Base-by-base conservation (phyloP, 306 rosid species). In the Citrullus mucosospermus region DNA sequence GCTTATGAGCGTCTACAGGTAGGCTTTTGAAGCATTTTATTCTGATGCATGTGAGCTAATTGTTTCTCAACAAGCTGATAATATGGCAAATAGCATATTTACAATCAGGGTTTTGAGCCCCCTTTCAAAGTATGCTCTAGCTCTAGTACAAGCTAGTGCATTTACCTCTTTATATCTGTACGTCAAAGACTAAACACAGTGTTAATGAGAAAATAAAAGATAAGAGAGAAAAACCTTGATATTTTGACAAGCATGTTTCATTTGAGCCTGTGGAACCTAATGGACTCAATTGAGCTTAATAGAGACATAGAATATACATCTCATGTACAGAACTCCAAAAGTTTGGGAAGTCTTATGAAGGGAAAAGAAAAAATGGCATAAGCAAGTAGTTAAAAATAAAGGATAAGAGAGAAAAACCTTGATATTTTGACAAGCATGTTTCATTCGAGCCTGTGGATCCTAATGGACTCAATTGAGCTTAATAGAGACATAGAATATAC, bases 1-100 rank as follows among this genome's bases (percentile, higher is more conserved):
- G 99, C 99, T 61, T 95, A 95, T 84, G 99, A 95, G 82, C 96
- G 99, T 69, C 88, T 95, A 77, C 99, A 95, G 99, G 99, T 95
- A 88, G 80, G 46, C 75, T 79, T 48, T 22, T 74, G 50, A 10
- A 75, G 53, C 28, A 39, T 39, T 59, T 59, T 17, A 55, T 75
- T 75, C 58, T 74, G 16, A 50, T 16, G 13, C 38, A 1, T 14
- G 14, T 20, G 5, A 22, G 43, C 16, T 30, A 72, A 25, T 50
- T 48, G 16, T 72, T 50, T 13, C 50, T 30, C 76, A 44, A 5
- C 20, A 12, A 72, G 77, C 32, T 72, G n/a, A 43, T 68, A 68
- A 72, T 14, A 28, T 72, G 60, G 77, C n/a, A 46, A 7, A 46
- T 8, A 30, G 59, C 77, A 50, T 6, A 50, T 48, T 8, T 8